Evolutionary conservation across 2,329 filamentous ascomycete species (phyloP).

Genomic region (Seiridium cupressi): DNA sequence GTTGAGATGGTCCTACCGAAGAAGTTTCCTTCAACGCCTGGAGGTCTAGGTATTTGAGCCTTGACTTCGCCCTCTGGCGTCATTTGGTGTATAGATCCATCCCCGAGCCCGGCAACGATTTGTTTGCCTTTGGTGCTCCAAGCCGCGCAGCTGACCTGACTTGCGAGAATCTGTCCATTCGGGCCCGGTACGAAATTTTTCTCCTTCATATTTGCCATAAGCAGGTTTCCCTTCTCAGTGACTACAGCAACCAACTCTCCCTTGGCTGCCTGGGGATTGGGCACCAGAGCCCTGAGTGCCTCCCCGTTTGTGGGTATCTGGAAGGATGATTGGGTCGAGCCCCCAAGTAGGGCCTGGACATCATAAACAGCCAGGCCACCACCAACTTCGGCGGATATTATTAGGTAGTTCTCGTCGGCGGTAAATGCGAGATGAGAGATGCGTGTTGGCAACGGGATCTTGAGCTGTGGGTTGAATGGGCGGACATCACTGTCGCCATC

Average conservation of each 20-base stretch:
- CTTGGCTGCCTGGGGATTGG: conserved; percentile 75
- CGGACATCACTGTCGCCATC: conserved; percentile 64
- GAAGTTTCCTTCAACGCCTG: conserved; percentile 59
- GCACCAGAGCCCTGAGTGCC: conserved; percentile 69
- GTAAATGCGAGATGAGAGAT: conserved; percentile 90
- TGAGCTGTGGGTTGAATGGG: conserved; percentile 70
- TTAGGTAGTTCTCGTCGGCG: conserved; percentile 80
- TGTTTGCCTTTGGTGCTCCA: conserved; percentile 97
- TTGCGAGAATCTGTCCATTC: conserved; percentile 64
- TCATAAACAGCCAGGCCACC: conserved; percentile 84
- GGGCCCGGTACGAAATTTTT: conserved; percentile 54
- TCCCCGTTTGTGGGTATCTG: conserved; percentile 76
- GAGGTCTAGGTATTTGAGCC: conserved; percentile 75
- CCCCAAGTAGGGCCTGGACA: conserved; percentile 64
- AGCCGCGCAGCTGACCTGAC: conserved; percentile 76
- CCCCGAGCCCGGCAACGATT: conserved; percentile 77
- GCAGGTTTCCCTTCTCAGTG: conserved; percentile 74
- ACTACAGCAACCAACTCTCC: conserved; percentile 78
- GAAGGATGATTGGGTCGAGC: conserved; percentile 66
- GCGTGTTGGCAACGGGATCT: conserved; percentile 68
- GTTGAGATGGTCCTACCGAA: conserved; percentile 55
- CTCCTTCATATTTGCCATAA: conserved; percentile 78
- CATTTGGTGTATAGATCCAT: conserved; percentile 82
- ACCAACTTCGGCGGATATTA: conserved; percentile 77
- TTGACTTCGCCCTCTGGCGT: conserved; percentile 76